These are phyloP conservation scores for Hemileia vastatrix DNA, from an alignment of 1,284 basidiomycete genomes.

Conservation along the genomic window DNA sequence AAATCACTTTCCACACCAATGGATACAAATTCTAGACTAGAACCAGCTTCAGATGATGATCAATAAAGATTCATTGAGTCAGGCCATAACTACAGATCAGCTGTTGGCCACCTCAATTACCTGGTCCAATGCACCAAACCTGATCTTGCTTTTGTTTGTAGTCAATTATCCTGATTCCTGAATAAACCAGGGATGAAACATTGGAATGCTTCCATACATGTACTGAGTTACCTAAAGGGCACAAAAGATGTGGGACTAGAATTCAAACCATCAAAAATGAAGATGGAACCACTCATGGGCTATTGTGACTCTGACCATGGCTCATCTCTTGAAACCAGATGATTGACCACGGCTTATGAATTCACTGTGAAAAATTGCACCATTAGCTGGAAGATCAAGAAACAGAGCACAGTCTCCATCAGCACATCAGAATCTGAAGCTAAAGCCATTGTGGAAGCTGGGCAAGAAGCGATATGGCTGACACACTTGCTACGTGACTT, in stretches of 20 bases:
- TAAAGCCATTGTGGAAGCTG: no score
- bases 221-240: constrained; percentile 1
- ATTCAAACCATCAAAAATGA: no score
- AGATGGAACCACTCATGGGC: no score
- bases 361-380: no score
- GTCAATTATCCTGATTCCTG: constrained; percentile 3
- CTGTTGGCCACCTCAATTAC: constrained; percentile 4
- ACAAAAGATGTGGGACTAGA: neutral
- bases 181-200: neutral
- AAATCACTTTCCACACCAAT: neutral
- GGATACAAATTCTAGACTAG: neutral
- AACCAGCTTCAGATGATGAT: neutral
- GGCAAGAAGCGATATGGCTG: no score
- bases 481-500: no score
- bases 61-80: neutral
- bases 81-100: neutral
- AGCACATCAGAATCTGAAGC: no score
- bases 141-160: neutral
- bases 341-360: no score
- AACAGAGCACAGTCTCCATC: no score
- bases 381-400: no score
- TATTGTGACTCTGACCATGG: no score
- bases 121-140: neutral
- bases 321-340: no score
- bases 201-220: constrained; percentile 2